Percentiles rank a stretch among this genome's conserved stretches.
phyloP scores from a whole-genome alignment of 805 yeast species.

The Teunomyces cretensis region DNA sequence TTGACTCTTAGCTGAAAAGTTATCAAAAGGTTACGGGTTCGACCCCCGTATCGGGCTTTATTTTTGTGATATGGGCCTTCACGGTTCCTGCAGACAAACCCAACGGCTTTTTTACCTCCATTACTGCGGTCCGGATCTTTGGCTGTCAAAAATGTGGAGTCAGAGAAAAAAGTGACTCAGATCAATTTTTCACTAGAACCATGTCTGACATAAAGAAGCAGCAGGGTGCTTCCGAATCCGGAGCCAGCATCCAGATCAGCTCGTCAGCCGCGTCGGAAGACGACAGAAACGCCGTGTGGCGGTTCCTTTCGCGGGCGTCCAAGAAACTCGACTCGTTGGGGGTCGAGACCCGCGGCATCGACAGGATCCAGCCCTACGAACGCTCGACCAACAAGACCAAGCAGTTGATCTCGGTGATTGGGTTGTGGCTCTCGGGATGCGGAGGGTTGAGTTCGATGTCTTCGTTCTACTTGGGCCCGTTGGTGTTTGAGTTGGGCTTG shows the following conservation, averaged over 20 bases:
- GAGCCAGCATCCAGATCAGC: background rate
- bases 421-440: slow-evolving; percentile 82
- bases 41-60: slow-evolving; percentile 17
- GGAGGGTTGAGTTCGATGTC: slow-evolving; percentile 92
- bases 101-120: too few species aligned
- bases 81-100: background rate
- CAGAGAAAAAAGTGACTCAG: background rate
- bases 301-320: slow-evolving; percentile 6
- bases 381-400: slow-evolving; percentile 41
- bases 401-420: slow-evolving; percentile 49
- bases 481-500: slow-evolving; percentile 68
- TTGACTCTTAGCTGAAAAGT: slow-evolving; percentile 12
- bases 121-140: background rate
- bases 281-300: background rate
- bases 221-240: background rate
- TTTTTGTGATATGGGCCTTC: slow-evolving; percentile 1
- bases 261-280: background rate
- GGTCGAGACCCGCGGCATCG: slow-evolving; percentile 79
- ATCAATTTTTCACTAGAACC: background rate
- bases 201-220: background rate
- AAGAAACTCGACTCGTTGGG: slow-evolving; percentile 48
- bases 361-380: slow-evolving; percentile 67
- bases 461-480: slow-evolving; percentile 72
- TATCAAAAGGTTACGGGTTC: slow-evolving; percentile 19
- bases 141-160: background rate